Evolutionary conservation across 352 stramenopile genomes (phyloP).

Genomic region (Phytophthora colocasiae): DNA sequence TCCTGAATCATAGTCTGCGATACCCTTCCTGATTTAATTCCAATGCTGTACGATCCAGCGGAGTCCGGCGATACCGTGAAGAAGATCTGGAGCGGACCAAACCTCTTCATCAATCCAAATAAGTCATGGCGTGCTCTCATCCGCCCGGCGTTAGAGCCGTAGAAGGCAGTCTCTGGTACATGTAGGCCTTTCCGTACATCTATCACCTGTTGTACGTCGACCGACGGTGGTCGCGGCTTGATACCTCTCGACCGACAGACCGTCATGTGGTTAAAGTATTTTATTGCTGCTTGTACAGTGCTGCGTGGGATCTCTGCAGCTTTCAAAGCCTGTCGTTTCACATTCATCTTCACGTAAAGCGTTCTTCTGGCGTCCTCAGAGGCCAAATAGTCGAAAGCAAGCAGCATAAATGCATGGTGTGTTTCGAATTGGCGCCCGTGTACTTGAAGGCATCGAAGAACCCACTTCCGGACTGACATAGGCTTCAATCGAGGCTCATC

Average conservation of each 20-base stretch:
- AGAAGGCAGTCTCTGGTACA: conserved; percentile 8
- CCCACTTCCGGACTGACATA: conserved; percentile 31
- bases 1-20: not conserved
- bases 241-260: not conserved
- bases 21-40: not conserved
- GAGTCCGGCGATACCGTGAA: conserved; percentile 38
- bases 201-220: conserved; percentile 13
- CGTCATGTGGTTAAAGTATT: conserved; percentile 24
- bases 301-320: not conserved
- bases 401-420: conserved; percentile 33
- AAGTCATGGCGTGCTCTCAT: conserved; percentile 23
- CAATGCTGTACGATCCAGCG: conserved; percentile 2
- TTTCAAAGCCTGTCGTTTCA: conserved; percentile 10
- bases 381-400: conserved; percentile 35
- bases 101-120: conserved; percentile 25
- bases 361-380: conserved; percentile 12
- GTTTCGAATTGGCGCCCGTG: conserved; percentile 28
- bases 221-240: not conserved
- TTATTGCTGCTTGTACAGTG: conserved; percentile 18
- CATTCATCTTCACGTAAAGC: conserved; percentile 34
- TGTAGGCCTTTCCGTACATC: conserved; percentile 26
- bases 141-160: conserved; percentile 21
- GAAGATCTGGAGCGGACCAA: conserved; percentile 28
- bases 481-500: conserved; percentile 23
- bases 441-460: conserved; percentile 5